Evolutionary conservation across 768 basidiomycete species (phyloP).

Genomic region (Crucibulum laeve): DNA sequence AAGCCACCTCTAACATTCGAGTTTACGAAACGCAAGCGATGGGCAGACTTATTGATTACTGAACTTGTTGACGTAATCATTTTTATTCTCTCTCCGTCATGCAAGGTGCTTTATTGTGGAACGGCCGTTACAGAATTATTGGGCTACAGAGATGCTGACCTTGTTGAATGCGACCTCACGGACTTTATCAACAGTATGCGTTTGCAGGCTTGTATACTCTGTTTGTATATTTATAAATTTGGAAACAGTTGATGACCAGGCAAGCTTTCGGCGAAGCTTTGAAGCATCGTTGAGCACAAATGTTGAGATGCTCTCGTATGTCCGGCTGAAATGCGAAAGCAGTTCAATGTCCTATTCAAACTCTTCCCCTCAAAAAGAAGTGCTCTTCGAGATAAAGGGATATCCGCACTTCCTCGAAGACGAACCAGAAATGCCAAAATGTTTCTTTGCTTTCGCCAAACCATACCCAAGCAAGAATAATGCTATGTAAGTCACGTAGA

Average conservation of each 20-base stretch:
- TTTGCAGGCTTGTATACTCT: background rate
- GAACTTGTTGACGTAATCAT: constrained; percentile 74
- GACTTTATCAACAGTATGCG: constrained; percentile 63
- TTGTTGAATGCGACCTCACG: constrained; percentile 62
- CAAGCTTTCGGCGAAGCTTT: constrained; percentile 52
- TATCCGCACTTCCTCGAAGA: constrained; percentile 45
- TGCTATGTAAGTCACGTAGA: constrained; percentile 45
- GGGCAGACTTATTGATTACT: constrained; percentile 75
- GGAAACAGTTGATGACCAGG: constrained; percentile 51
- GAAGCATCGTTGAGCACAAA: constrained; percentile 47
- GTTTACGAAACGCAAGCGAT: constrained; percentile 83
- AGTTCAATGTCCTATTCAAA: constrained; percentile 14
- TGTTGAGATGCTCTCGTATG: constrained; percentile 50
- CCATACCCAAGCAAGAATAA: constrained; percentile 74
- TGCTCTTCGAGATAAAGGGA: constrained; percentile 71
- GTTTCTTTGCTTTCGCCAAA: constrained; percentile 71
- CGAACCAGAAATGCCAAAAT: constrained; percentile 33
- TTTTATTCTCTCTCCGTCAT: constrained; percentile 60
- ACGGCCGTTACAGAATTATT: constrained; percentile 65
- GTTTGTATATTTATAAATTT: constrained; percentile 3
- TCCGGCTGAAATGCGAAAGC: constrained; percentile 52
- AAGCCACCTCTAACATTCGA: constrained; percentile 49
- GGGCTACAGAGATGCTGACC: constrained; percentile 72
- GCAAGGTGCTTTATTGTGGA: constrained; percentile 67
- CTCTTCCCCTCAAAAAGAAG: constrained; percentile 30